These are phyloP conservation scores for Penstemon davidsonii DNA, from an alignment of 257 asterid species.

Conservation along the genomic window DNA sequence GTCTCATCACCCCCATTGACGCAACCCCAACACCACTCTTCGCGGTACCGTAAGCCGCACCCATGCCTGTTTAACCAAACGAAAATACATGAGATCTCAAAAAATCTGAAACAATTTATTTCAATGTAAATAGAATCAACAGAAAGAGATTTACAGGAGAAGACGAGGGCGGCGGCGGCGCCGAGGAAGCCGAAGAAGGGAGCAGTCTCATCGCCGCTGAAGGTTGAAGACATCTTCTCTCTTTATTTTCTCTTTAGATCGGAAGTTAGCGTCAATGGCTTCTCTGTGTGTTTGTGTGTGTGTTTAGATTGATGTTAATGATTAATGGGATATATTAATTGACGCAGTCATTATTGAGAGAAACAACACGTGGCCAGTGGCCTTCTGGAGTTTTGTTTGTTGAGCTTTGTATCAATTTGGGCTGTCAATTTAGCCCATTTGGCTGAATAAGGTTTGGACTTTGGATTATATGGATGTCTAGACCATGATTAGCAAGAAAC, in stretches of 20 bases:
- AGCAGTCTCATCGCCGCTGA: conserved; percentile 75
- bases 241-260: conserved; percentile 14
- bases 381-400: too few species aligned
- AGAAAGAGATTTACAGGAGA: conserved; percentile 47
- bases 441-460: too few species aligned
- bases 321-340: too few species aligned
- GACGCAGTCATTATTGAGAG: too few species aligned
- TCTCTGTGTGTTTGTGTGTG: conserved; percentile 27
- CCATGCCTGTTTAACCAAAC: conserved; percentile 63
- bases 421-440: too few species aligned
- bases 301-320: conserved; percentile 23
- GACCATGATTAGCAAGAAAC: too few species aligned
- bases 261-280: conserved; percentile 8
- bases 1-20: conserved; percentile 93
- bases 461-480: too few species aligned
- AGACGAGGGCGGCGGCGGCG: conserved; percentile 47
- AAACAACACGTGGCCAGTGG: too few species aligned
- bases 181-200: conserved; percentile 54
- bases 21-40: conserved; percentile 95
- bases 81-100: conserved; percentile 8
- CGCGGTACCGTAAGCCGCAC: conserved; percentile 89
- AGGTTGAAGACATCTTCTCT: conserved; percentile 47
- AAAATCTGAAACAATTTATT: conserved; percentile 4
- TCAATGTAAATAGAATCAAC: neutral
- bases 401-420: too few species aligned